Evolutionary conservation across 768 basidiomycete genomes (phyloP), one percentile per base, ranked within the genome.

Genomic region (Pulveroboletus sp.): DNA sequence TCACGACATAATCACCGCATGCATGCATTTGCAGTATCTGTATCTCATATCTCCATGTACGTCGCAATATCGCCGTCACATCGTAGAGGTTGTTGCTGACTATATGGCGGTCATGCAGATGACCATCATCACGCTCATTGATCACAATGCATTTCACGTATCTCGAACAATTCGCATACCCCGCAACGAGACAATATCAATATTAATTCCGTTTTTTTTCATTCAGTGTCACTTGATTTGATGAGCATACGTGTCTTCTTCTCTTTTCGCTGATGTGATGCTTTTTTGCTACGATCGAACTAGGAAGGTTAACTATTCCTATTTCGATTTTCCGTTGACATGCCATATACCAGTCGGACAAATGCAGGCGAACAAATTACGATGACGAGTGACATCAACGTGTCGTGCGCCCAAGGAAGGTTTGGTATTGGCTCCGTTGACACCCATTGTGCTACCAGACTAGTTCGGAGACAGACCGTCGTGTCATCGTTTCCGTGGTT

Each of bases 1-100:
- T 44, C 34, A 51, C 50, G 63, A 58, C 66, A 49, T 68, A 69
- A 68, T 68, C 50, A 37, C 40, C 41, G 43, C 20, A 49, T 45
- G 39, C 55, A 61, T 49, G 55, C 57, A 57, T 54, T 54, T 55
- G 55, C 59, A 55, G 57, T 52, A 54, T 54, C 46, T 67, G 64
- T 64, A 68, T 54, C 36, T 53, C 62, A 66, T 47, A 63, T 68
- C 30, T 45, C 44, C 54, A 54, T 61, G 55, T 62, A 50, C 34
- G 65, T 51, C 39, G 10, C 26, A 14, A 27, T 26, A 1, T 1
- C 1, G 6, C 35, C 12, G 3, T 30, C 23, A 26, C 43, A 10
- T 26, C 24, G 13, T 34, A 12, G 24, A 42, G 6, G 6, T 7
- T 10, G 29, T n/a, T 8, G 39, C 43, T 56, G 35, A 60, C 45